phyloP scores from a whole-genome alignment of 2,329 filamentous ascomycete genomes.

The Trichoderma sp. region DNA sequence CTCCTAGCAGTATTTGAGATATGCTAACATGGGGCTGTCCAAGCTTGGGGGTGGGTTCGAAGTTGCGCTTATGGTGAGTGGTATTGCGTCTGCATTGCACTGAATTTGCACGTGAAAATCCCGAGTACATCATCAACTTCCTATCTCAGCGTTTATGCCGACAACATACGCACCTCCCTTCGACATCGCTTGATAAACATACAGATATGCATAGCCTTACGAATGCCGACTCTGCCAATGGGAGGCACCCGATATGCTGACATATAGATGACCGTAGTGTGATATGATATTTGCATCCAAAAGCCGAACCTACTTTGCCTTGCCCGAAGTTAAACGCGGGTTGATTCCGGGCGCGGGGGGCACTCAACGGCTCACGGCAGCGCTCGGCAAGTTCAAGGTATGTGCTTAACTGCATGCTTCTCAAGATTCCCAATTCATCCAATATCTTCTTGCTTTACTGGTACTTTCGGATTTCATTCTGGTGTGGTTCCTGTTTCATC shows the following conservation, averaged over 20 bases:
- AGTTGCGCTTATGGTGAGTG: constrained; percentile 45
- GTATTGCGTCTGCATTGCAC: not conserved
- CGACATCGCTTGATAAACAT: constrained; percentile 3
- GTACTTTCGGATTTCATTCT: not conserved
- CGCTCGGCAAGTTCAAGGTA: constrained; percentile 43
- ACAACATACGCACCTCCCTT: not conserved
- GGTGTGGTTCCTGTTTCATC: constrained; percentile 8
- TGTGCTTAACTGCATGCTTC: constrained; percentile 16
- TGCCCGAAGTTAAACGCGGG: constrained; percentile 42
- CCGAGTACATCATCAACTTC: constrained; percentile 1
- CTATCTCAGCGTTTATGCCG: not conserved
- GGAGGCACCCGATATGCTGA: not conserved
- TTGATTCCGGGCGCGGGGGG: constrained; percentile 42
- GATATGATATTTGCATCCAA: constrained; percentile 40
- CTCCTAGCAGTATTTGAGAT: constrained; percentile 1
- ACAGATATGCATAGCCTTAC: constrained; percentile 12
- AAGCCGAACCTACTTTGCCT: constrained; percentile 35
- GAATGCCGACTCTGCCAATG: not conserved
- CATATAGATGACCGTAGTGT: constrained; percentile 29
- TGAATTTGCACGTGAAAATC: constrained; percentile 1
- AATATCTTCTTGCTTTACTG: not conserved
- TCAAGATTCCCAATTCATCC: not conserved
- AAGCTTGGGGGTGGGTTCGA: constrained; percentile 53
- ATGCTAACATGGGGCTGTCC: constrained; percentile 16
- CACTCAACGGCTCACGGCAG: constrained; percentile 41